Percentiles rank a stretch among this genome's conserved stretches.
phyloP scores from a whole-genome alignment of 768 basidiomycete genomes.

The Hemileccinum impolitum region DNA sequence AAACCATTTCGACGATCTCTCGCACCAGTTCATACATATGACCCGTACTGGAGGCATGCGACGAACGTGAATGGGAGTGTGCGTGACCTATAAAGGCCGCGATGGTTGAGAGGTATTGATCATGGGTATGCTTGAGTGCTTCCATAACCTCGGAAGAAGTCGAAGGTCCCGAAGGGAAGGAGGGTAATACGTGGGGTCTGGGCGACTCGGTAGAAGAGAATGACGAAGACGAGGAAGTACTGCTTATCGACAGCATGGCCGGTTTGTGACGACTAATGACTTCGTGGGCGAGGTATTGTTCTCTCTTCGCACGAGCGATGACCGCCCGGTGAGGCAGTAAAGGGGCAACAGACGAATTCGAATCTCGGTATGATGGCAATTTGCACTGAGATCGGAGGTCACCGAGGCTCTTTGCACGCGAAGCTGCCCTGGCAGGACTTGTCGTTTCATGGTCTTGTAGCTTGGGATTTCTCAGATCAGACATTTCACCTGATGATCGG shows the following conservation, averaged over 20 bases:
- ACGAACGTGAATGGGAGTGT: conserved; percentile 85
- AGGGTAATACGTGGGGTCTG: conserved; percentile 41
- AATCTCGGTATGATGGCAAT: conserved; percentile 34
- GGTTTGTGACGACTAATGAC: conserved; percentile 41
- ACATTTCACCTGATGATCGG: conserved; percentile 9
- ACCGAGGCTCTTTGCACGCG: conserved; percentile 52
- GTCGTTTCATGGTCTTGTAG: conserved; percentile 22
- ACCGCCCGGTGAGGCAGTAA: conserved; percentile 33
- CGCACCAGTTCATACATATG: conserved; percentile 94
- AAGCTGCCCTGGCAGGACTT: conserved; percentile 27
- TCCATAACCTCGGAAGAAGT: conserved; percentile 68
- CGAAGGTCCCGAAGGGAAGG: conserved; percentile 71
- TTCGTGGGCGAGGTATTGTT: conserved; percentile 39
- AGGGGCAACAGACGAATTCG: conserved; percentile 33
- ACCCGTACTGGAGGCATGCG: conserved; percentile 91
- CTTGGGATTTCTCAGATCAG: conserved; percentile 33
- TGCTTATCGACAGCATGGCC: conserved; percentile 57
- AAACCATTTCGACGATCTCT: conserved; percentile 91
- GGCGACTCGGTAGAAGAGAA: conserved; percentile 60
- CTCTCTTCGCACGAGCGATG: conserved; percentile 33
- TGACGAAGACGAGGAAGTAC: conserved; percentile 68
- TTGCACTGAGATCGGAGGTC: conserved; percentile 42
- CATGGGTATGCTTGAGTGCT: conserved; percentile 79
- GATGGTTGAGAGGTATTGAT: conserved; percentile 88
- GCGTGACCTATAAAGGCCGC: conserved; percentile 98